These are phyloP conservation scores for Lentinula aciculospora DNA, from an alignment of 768 basidiomycete species.

Conservation along the genomic window DNA sequence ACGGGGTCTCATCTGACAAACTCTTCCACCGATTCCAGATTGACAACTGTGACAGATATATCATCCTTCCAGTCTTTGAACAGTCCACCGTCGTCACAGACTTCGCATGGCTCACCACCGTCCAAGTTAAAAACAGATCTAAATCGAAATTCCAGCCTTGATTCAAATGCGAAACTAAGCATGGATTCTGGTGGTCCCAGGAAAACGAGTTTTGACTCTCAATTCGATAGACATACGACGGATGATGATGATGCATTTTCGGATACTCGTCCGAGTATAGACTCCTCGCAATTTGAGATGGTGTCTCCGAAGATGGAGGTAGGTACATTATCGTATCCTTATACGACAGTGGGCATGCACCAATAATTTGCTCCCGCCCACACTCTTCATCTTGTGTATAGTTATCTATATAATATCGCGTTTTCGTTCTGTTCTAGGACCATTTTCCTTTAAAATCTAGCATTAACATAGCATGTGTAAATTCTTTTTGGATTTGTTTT, in stretches of 20 bases:
- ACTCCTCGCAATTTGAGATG: constrained; percentile 64
- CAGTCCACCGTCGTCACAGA: constrained; percentile 15
- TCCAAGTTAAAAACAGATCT: not conserved
- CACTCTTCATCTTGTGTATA: too few species aligned
- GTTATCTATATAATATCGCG: too few species aligned
- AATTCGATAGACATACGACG: constrained; percentile 32
- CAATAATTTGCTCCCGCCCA: not conserved
- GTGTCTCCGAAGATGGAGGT: constrained; percentile 44
- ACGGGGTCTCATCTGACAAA: constrained; percentile 12
- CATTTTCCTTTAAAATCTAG: not conserved
- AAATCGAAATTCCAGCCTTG: not conserved
- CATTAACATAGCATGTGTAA: not conserved
- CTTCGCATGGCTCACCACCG: constrained; percentile 10
- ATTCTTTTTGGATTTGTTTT: not conserved
- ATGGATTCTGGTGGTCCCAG: not conserved
- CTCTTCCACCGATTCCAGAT: constrained; percentile 22
- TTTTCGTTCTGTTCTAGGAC: too few species aligned
- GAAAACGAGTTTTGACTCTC: constrained; percentile 15
- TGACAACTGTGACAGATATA: constrained; percentile 8
- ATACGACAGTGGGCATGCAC: constrained; percentile 16
- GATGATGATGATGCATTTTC: constrained; percentile 22
- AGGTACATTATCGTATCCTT: constrained; percentile 49
- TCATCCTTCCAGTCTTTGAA: constrained; percentile 23
- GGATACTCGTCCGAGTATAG: constrained; percentile 48
- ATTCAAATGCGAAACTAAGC: not conserved